A percentile compares a stretch with the other conserved stretches of the same genome.
These are phyloP conservation scores for Acanthamoeba quina DNA, from an alignment of 208 protist species.

Conservation along the genomic window DNA sequence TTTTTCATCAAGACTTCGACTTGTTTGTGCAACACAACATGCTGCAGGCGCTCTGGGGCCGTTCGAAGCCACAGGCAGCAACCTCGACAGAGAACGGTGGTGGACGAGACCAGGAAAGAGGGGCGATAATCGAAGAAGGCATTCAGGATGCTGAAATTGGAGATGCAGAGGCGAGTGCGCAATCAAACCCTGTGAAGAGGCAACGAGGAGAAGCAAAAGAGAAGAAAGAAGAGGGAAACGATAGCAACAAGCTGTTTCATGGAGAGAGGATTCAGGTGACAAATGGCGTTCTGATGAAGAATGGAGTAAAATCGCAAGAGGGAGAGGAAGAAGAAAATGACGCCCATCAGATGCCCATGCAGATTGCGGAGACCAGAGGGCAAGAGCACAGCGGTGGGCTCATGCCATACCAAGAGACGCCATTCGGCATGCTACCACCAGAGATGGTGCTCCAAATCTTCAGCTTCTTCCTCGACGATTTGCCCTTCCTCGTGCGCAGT, in stretches of 20 bases:
- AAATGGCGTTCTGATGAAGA: not conserved
- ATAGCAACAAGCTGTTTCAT: not conserved
- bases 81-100: too few species aligned
- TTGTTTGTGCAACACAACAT: not conserved
- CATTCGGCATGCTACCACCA: not conserved
- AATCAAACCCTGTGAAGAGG: not conserved
- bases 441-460: constrained; percentile 55
- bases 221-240: not conserved
- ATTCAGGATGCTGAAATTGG: not conserved
- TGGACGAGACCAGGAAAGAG: too few species aligned
- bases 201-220: not conserved
- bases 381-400: too few species aligned
- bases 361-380: not conserved
- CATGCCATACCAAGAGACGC: constrained; percentile 6
- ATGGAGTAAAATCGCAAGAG: not conserved
- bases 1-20: not conserved
- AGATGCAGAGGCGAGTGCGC: not conserved
- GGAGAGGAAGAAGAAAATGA: not conserved
- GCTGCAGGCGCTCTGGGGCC: not conserved
- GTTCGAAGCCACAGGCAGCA: not conserved
- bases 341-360: not conserved
- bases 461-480: constrained; percentile 27
- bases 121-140: not conserved
- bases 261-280: not conserved
- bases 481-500: constrained; percentile 44